Base-by-base conservation (phyloP, 2,329 filamentous ascomycete genomes). In the Apiospora hydei region DNA sequence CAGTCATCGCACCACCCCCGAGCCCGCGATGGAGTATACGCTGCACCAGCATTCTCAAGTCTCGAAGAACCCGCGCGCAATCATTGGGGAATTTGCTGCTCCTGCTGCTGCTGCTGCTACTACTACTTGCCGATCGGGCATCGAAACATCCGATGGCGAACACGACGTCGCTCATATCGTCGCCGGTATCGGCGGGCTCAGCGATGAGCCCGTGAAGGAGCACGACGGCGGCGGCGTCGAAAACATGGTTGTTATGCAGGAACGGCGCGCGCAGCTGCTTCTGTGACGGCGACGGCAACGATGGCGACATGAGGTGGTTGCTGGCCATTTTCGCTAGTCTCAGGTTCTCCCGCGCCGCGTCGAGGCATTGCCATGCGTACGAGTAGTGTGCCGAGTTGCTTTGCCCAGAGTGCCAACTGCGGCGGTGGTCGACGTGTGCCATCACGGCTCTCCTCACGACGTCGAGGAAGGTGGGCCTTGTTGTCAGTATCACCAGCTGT, bases 221-320 rank as follows among this genome's bases (percentile, higher is more conserved):
- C 44, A 88, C 80, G 24, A 87, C 81, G 49, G 87, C 81, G 71
- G 85, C 84, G 3, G 86, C 85, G 76, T 86, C 87, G 80, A 88
- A 87, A 51, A 87, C 81, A 38, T 30, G 26, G 26, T 38, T 38
- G 74, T 84, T 83, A 77, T 88, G 86, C 69, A 88, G 79, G 13
- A 84, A 83, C 0, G 83, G 80, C 53, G 86, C 82, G 11, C 85
- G 80, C 3, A 86, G 81, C 73, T 83, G 85, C 18, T 81, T 78
- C 34, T 43, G 34, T 16, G 46, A 21, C 44, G 80, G 34, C 34
- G 34, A 38, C 34, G 34, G 34, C 34, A 8, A 38, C 34, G 34
- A 38, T 49, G 46, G 79, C 10, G 79, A 77, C 64, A 82, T 82
- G 6, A 84, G 76, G 34, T 79, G 76, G 18, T 10, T n/a, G 4